These are phyloP conservation scores for Xerocomellus chrysenteron DNA, from an alignment of 768 basidiomycete species.

Conservation along the genomic window DNA sequence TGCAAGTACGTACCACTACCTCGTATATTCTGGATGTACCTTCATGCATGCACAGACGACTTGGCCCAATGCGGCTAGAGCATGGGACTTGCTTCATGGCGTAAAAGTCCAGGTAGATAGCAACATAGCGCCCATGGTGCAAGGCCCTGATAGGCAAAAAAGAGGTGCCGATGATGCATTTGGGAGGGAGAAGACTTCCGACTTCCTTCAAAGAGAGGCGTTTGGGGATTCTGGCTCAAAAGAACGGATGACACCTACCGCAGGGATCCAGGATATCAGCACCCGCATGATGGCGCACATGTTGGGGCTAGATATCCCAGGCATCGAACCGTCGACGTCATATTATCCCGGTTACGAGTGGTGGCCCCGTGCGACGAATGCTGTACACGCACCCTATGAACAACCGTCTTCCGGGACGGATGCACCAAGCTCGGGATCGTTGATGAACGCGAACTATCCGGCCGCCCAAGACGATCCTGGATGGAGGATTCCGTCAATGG, in stretches of 20 bases:
- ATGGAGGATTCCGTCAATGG: constrained; percentile 20
- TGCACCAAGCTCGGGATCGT: constrained; percentile 4
- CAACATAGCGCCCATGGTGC: constrained; percentile 36
- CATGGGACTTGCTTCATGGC: constrained; percentile 66
- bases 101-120: constrained; percentile 55
- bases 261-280: constrained; percentile 61
- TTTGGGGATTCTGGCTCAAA: constrained; percentile 31
- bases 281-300: constrained; percentile 71
- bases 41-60: constrained; percentile 43
- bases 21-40: constrained; percentile 2
- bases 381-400: constrained; percentile 15
- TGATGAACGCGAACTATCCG: constrained; percentile 19
- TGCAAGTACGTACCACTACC: constrained; percentile 50
- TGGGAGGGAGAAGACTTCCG: constrained; percentile 50
- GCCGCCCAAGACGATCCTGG: constrained; percentile 11
- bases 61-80: constrained; percentile 70
- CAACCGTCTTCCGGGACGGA: constrained; percentile 5
- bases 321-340: constrained; percentile 54
- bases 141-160: constrained; percentile 49
- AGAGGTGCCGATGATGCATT: constrained; percentile 63
- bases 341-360: constrained; percentile 56
- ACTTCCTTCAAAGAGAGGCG: constrained; percentile 43
- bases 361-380: constrained; percentile 50
- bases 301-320: constrained; percentile 65
- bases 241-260: constrained; percentile 21